Evolutionary conservation across 805 yeast species (phyloP).

Genomic region (Starmera dryadoides): DNA sequence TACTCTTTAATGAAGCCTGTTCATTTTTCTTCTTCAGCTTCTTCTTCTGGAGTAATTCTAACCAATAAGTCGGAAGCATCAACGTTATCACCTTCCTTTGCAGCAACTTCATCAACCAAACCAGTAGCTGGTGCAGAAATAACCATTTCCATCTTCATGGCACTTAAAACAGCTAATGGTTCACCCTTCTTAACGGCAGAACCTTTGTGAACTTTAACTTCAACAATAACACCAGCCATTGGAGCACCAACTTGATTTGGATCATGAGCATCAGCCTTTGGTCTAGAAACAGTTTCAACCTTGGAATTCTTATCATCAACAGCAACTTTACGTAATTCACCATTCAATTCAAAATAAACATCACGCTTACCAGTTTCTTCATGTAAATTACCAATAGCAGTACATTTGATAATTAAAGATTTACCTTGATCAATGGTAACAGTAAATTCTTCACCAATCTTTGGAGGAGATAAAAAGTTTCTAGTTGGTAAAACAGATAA

Average conservation of each 20-base stretch:
- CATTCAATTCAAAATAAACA: slow-evolving; percentile 95
- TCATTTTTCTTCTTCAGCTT: slow-evolving; percentile 4
- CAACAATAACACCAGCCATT: slow-evolving; percentile 98
- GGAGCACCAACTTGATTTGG: slow-evolving; percentile 96
- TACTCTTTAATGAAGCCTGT: not conserved
- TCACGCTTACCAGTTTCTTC: slow-evolving; percentile 86
- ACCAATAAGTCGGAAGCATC: slow-evolving; percentile 89
- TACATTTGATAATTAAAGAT: slow-evolving; percentile 79
- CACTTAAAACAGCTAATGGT: slow-evolving; percentile 86
- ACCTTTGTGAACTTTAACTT: slow-evolving; percentile 85
- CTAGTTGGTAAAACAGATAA: slow-evolving; percentile 90
- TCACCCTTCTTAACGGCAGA: slow-evolving; percentile 93
- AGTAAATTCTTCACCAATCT: slow-evolving; percentile 78
- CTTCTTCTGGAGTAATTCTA: slow-evolving; percentile 32
- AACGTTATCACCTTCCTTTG: slow-evolving; percentile 90
- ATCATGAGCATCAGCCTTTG: slow-evolving; percentile 84
- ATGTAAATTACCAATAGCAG: slow-evolving; percentile 88
- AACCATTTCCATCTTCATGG: slow-evolving; percentile 99
- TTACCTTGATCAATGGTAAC: slow-evolving; percentile 95
- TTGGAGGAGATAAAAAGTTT: slow-evolving; percentile 82
- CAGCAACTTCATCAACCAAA: slow-evolving; percentile 64
- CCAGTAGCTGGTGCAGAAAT: slow-evolving; percentile 90
- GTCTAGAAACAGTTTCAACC: slow-evolving; percentile 77
- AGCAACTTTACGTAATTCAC: slow-evolving; percentile 94
- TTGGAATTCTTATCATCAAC: slow-evolving; percentile 84